A percentile compares a stretch with the other conserved stretches of the same genome.
Evolutionary conservation across 441 rosid genomes (phyloP).

Genomic region (Populus trichocarpa): DNA sequence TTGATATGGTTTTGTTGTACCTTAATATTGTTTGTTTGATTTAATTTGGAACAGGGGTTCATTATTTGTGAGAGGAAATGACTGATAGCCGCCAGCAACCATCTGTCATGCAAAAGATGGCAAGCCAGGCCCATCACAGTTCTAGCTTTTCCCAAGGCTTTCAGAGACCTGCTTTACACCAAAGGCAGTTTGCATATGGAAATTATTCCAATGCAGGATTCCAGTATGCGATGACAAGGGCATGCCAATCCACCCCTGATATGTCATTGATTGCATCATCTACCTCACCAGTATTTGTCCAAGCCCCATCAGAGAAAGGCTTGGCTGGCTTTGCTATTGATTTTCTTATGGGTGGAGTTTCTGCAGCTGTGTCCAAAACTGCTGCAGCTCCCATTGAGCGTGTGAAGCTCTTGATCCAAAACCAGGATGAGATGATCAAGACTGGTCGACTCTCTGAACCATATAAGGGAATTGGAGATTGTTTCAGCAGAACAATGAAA

Average conservation of each 20-base stretch:
- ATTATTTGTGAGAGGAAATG: conserved; percentile 25
- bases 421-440: conserved; percentile 92
- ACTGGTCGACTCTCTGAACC: conserved; percentile 79
- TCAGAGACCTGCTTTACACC: conserved; percentile 18
- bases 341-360: conserved; percentile 94
- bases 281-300: conserved; percentile 39
- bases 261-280: conserved; percentile 14
- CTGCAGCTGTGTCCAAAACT: conserved; percentile 86
- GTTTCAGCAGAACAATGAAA: conserved; percentile 72
- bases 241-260: background rate
- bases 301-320: conserved; percentile 79
- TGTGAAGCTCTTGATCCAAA: conserved; percentile 84
- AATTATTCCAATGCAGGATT: conserved; percentile 17
- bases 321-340: conserved; percentile 47
- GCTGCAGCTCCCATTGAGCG: conserved; percentile 94
- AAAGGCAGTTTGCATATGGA: conserved; percentile 18
- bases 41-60: conserved; percentile 3
- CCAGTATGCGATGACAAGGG: background rate
- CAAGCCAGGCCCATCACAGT: conserved; percentile 33
- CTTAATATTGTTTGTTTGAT: conserved; percentile 67
- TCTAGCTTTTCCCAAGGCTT: conserved; percentile 37
- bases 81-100: conserved; percentile 45
- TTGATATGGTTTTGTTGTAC: conserved; percentile 63
- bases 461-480: conserved; percentile 79
- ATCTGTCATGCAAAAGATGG: conserved; percentile 35